Evolutionary conservation across 2,329 filamentous ascomycete species (phyloP).

Genomic region (Gaeumannomyces tritici): DNA sequence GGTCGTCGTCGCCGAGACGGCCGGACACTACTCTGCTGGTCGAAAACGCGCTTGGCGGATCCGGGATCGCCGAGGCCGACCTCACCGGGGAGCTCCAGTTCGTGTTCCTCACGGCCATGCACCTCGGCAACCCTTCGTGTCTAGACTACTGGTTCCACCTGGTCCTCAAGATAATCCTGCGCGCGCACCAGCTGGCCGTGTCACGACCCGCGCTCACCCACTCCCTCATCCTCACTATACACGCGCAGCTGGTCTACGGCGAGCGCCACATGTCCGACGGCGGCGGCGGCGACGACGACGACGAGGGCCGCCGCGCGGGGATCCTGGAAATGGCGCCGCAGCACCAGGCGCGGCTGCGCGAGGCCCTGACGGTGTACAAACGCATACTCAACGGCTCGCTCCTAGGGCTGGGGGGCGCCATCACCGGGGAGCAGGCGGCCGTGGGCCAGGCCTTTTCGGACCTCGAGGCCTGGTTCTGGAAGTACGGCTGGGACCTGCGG

Average conservation of each 20-base stretch:
- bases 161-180: conserved; percentile 39
- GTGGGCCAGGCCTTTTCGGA: conserved; percentile 38
- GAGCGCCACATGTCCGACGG: conserved; percentile 36
- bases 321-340: conserved; percentile 25
- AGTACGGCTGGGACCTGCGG: conserved; percentile 44
- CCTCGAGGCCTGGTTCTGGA: conserved; percentile 37
- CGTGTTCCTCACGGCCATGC: conserved; percentile 45
- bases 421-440: conserved; percentile 29
- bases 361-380: conserved; percentile 44
- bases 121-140: conserved; percentile 48
- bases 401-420: conserved; percentile 19
- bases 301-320: conserved; percentile 7
- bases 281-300: conserved; percentile 12
- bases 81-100: conserved; percentile 53
- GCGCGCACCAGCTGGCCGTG: conserved; percentile 34
- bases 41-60: conserved; percentile 11
- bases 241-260: conserved; percentile 46
- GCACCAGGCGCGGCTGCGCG: conserved; percentile 25
- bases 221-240: conserved; percentile 38
- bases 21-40: conserved; percentile 17
- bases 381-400: conserved; percentile 39
- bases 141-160: conserved; percentile 55
- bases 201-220: conserved; percentile 33
- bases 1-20: conserved; percentile 1
- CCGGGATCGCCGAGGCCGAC: conserved; percentile 24